Evolutionary conservation across 768 basidiomycete genomes (phyloP).

Genomic region (Chalciporus pseudorubinellus): DNA sequence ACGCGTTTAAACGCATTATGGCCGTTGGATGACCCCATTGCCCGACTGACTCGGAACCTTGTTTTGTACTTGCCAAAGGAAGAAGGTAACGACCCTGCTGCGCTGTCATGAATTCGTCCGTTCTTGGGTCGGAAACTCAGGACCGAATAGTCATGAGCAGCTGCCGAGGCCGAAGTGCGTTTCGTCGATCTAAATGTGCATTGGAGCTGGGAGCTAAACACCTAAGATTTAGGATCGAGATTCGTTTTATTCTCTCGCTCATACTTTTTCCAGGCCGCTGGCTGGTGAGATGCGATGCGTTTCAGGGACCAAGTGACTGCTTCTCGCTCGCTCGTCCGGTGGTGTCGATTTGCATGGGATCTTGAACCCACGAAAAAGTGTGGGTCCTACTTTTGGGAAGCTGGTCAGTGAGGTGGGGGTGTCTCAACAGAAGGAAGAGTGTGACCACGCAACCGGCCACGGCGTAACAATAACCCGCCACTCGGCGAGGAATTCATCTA

Average conservation of each 20-base stretch:
- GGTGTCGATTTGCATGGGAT: not conserved
- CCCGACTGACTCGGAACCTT: constrained; percentile 21
- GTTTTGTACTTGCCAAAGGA: constrained; percentile 10
- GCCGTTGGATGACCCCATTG: constrained; percentile 11
- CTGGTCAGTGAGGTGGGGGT: not conserved
- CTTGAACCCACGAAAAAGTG: not conserved
- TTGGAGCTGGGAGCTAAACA: not conserved
- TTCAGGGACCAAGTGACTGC: no score
- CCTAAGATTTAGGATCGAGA: constrained; percentile 19
- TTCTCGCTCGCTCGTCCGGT: not conserved
- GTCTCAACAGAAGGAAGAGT: constrained; percentile 10
- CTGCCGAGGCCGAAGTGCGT: not conserved
- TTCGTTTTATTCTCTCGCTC: not conserved
- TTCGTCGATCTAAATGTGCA: constrained; percentile 14
- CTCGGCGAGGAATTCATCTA: no score
- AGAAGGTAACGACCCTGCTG: constrained; percentile 1
- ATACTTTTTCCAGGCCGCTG: not conserved
- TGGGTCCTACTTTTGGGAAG: not conserved
- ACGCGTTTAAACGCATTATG: constrained; percentile 21
- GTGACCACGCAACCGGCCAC: constrained; percentile 1
- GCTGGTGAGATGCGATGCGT: no score
- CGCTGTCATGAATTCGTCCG: not conserved
- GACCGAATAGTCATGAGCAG: not conserved
- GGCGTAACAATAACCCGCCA: constrained; percentile 5
- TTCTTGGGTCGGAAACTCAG: not conserved